Evolutionary conservation across 371 early-diverging fungal species (phyloP).

Genomic region (Fennellomyces sp.): DNA sequence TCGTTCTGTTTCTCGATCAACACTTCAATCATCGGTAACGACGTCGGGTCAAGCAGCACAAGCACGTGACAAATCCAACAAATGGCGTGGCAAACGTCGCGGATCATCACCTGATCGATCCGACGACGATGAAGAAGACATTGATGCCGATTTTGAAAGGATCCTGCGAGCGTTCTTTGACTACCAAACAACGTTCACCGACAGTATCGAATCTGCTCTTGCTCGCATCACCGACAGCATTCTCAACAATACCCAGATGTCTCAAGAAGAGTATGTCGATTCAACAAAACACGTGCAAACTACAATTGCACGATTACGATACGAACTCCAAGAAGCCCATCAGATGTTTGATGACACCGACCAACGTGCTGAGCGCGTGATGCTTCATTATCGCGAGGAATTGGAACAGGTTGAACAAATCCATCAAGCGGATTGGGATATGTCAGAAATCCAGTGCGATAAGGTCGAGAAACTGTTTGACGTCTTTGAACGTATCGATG

Average conservation of each 20-base stretch:
- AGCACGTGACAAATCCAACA: conserved; percentile 14
- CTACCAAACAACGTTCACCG: conserved; percentile 59
- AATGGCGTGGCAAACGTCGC: conserved; percentile 5
- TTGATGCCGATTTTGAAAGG: conserved; percentile 54
- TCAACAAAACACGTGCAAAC: conserved; percentile 17
- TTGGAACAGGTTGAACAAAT: conserved; percentile 53
- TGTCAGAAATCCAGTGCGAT: conserved; percentile 42
- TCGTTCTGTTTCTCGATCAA: conserved; percentile 25
- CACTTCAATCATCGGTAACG: conserved; percentile 15
- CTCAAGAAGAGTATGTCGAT: background rate
- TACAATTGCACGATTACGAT: conserved; percentile 45
- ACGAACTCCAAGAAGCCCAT: conserved; percentile 57
- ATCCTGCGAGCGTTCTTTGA: conserved; percentile 55
- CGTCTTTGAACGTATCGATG: conserved; percentile 50
- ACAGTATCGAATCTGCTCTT: conserved; percentile 53
- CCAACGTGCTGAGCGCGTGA: conserved; percentile 53
- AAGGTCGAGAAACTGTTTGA: conserved; percentile 47
- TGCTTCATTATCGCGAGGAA: conserved; percentile 57
- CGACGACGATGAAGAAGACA: conserved; percentile 14
- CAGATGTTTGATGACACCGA: conserved; percentile 62
- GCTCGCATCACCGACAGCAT: conserved; percentile 59
- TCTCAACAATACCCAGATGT: conserved; percentile 15
- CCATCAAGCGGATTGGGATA: conserved; percentile 45
- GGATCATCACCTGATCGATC: conserved; percentile 2
- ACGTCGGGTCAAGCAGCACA: background rate